Evolutionary conservation across 2,329 filamentous ascomycete species (phyloP), one percentile per base, ranked within the genome.

Genomic region (Aspergillus spinulosporus): DNA sequence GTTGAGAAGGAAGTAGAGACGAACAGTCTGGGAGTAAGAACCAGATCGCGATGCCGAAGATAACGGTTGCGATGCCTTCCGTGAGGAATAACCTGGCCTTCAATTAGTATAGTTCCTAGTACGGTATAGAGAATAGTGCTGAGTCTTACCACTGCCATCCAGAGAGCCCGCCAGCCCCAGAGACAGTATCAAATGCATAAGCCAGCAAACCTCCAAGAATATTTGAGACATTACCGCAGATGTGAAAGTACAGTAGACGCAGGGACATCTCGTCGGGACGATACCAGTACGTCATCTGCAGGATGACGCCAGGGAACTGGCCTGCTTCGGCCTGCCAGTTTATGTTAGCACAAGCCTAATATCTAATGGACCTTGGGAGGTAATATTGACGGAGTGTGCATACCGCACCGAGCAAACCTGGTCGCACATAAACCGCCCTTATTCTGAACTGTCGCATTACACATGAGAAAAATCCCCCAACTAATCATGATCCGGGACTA

Each of bases 1-100:
- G 21, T 21, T 21, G 21, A 21, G 21, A 21, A 21, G 21, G 21
- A 21, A 21, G 21, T 21, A 21, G 36, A 42, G n/a, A 14, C 26
- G 14, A 64, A 80, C 78, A 83, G 60, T 84, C 80, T 0, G 82
- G 82, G 0, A 85, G 70, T 0, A 80, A 52, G 50, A 68, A 65
- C 54, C 58, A 64, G 9, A 66, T 55, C 0, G 34, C 50, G 28
- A 60, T 49, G 9, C 59, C 58, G 9, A 65, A 66, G 12, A 63
- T 15, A 1, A 67, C 58, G 0, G 66, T 68, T 8, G 58, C 58
- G 34, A 68, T 62, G 0, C 65, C 64, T 48, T 67, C 66, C 0
- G 48, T 55, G 2, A 66, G 60, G 12, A 67, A 65, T 3, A 68
- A 9, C 64, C 66, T 68, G 5, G 8, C 21, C 21, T 21, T 9